phyloP scores from a whole-genome alignment of 768 basidiomycete species.

The Agrocybe pediades region DNA sequence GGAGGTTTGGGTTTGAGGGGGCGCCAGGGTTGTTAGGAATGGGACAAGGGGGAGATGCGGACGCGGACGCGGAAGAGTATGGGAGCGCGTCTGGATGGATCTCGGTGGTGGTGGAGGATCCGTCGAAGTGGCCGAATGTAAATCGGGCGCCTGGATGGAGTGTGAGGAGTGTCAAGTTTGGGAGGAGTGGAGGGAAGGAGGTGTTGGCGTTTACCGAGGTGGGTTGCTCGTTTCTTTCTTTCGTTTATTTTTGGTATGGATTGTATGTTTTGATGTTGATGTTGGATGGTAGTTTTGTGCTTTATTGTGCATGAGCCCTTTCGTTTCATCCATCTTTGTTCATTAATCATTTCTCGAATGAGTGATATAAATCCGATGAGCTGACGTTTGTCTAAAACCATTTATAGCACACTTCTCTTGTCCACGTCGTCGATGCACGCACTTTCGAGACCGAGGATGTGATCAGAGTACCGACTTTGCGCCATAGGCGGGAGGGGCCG shows the following conservation, averaged over 20 bases:
- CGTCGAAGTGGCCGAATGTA: conserved; percentile 68
- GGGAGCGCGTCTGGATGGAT: conserved; percentile 1
- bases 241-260: too few species aligned
- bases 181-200: conserved; percentile 58
- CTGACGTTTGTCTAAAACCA: too few species aligned
- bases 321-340: too few species aligned
- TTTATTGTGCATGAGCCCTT: too few species aligned
- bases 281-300: too few species aligned
- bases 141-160: conserved; percentile 79
- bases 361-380: too few species aligned
- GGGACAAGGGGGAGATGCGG: conserved; percentile 2
- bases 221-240: conserved; percentile 18
- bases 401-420: conserved; percentile 77
- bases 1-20: too few species aligned
- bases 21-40: too few species aligned
- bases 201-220: conserved; percentile 92
- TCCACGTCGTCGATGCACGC: conserved; percentile 86
- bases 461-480: conserved; percentile 52
- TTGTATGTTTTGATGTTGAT: too few species aligned
- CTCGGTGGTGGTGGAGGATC: conserved; percentile 63
- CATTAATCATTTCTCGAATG: too few species aligned
- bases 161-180: conserved; percentile 83
- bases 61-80: not conserved
- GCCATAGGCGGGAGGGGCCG: not conserved
- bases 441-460: conserved; percentile 82